Evolutionary conservation across 768 basidiomycete genomes (phyloP), one percentile per base, ranked within the genome.

Genomic region (Coprinopsis marcescibilis): DNA sequence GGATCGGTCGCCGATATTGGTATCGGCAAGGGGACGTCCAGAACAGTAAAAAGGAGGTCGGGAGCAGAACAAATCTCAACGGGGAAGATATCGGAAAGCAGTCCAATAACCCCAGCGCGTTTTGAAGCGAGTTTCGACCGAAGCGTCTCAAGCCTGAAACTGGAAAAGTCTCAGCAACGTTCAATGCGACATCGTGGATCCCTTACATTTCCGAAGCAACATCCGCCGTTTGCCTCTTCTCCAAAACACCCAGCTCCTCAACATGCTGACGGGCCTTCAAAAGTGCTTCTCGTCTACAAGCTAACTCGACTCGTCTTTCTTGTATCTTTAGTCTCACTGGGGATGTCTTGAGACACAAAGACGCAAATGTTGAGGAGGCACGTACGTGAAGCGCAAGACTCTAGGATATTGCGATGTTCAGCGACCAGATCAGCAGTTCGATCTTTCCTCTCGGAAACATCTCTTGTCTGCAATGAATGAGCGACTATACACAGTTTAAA

Each of bases 1-100:
- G 92, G 89, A 54, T 93, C 87, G 43, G 80, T 78, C 3, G 77
- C 53, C 24, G 76, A 70, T 19, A 82, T 55, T 13, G 91, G 91
- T 51, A 97, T 93, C 1, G 96, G 94, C 8, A 99, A 74, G n/a
- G 96, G 89, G 37, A 90, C 81, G 41, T 77, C 74, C 41, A 93
- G 70, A 60, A 99, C 89, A 11, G 87, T 81, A 63, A 87, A 99
- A 23, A 96, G 77, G n/a, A 98, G 71, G 56, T 91, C 84, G 3
- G 88, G 80, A 11, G 92, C 73, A 10, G 86, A 85, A 38, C 82
- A 73, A 14, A 95, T 81, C 44, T 90, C 87, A 56, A 99, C 95
- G 19, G 94, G 93, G 64, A 85, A 97, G 55, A 95, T 84, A 11
- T 71, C 67, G 32, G 86, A 79, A 36, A 96, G 75, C 11, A 73